Evolutionary conservation across 768 basidiomycete species (phyloP).

Genomic region (Lactarius psammicola): DNA sequence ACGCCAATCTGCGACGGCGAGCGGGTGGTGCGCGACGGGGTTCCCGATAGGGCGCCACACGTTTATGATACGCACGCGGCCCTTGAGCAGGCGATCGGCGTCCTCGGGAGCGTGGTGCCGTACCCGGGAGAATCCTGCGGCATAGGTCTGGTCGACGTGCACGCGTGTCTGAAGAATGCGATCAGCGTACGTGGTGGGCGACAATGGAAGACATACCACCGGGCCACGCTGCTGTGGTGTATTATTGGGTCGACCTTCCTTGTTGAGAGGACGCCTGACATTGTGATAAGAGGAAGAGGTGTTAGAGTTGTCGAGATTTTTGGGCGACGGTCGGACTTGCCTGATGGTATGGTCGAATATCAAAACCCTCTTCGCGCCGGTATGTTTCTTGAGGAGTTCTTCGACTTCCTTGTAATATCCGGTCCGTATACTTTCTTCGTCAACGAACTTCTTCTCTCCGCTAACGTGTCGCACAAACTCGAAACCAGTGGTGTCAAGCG

Average conservation of each 20-base stretch:
- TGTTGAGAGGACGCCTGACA: conserved; percentile 1
- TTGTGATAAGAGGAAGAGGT: neutral
- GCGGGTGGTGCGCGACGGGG: conserved; percentile 42
- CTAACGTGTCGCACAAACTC: conserved; percentile 38
- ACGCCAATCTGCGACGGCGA: conserved; percentile 45
- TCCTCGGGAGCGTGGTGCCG: conserved; percentile 41
- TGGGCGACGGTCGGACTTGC: conserved; percentile 26
- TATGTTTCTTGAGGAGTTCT: conserved; percentile 41
- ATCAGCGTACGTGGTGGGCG: neutral
- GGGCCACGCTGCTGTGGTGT: conserved; percentile 34
- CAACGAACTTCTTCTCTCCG: conserved; percentile 40
- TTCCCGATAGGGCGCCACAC: conserved; percentile 47
- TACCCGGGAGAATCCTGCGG: conserved; percentile 40
- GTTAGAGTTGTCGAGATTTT: neutral
- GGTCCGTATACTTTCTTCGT: conserved; percentile 40
- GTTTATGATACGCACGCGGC: conserved; percentile 46
- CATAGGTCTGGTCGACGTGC: conserved; percentile 48
- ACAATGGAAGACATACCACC: conserved; percentile 34
- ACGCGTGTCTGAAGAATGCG: conserved; percentile 36
- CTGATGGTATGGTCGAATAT: conserved; percentile 49
- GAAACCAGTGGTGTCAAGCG: conserved; percentile 47
- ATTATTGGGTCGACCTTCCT: conserved; percentile 9
- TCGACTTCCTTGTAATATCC: conserved; percentile 45
- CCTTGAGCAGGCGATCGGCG: conserved; percentile 42
- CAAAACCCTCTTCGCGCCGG: conserved; percentile 41